phyloP scores from a whole-genome alignment of 768 basidiomycete species.

The Candolleomyces efflorescens region DNA sequence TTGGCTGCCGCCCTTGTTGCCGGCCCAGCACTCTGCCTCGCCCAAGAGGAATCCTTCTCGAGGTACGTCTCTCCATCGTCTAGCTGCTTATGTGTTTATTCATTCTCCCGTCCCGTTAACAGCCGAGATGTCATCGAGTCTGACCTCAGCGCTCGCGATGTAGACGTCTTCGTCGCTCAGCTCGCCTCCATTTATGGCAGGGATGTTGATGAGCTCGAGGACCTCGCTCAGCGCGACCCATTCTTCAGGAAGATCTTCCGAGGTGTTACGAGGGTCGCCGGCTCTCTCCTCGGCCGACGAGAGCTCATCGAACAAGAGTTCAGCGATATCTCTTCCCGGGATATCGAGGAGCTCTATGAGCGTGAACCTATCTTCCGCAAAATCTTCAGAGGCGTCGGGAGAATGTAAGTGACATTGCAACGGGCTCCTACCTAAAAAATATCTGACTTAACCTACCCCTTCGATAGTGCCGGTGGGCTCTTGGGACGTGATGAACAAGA shows the following conservation, averaged over 20 bases:
- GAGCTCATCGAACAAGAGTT: not conserved
- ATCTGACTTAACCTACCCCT: too few species aligned
- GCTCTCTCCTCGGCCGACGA: not conserved
- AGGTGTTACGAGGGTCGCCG: not conserved
- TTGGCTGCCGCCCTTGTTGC: not conserved
- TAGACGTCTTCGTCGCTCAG: not conserved
- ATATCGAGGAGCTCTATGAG: not conserved
- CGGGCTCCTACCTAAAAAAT: not conserved
- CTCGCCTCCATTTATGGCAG: not conserved
- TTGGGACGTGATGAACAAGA: too few species aligned
- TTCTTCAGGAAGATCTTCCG: conserved; percentile 5
- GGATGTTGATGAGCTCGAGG: not conserved
- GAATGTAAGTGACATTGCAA: not conserved
- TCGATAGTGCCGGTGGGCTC: too few species aligned
- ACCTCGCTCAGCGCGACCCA: conserved; percentile 1
- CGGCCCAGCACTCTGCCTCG: not conserved
- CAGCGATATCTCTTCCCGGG: not conserved
- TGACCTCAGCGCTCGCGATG: not conserved
- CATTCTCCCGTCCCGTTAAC: not conserved
- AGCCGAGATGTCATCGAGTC: not conserved
- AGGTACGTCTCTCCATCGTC: not conserved
- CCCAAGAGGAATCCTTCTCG: not conserved
- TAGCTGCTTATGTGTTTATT: not conserved
- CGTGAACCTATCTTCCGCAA: not conserved
- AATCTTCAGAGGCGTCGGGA: not conserved